Evolutionary conservation across 169 alveolate species (phyloP).

Genomic region (Cryptosporidium felis): DNA sequence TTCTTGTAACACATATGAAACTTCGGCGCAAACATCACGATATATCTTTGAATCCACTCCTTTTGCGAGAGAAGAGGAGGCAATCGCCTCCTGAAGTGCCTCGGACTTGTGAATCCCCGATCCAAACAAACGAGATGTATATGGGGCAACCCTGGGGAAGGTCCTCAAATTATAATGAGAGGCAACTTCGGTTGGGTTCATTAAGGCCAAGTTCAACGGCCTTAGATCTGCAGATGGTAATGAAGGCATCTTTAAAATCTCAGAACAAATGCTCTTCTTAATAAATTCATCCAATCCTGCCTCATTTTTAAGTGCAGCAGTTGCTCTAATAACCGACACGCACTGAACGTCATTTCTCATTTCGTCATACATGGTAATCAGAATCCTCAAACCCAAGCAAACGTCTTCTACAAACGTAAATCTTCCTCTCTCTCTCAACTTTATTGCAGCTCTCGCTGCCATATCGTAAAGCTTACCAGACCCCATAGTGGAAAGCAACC

Average conservation of each 20-base stretch:
- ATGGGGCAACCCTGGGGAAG: constrained; percentile 65
- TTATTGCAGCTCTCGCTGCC: constrained; percentile 43
- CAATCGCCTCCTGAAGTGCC: constrained; percentile 63
- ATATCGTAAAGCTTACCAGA: constrained; percentile 63
- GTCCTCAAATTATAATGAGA: constrained; percentile 36
- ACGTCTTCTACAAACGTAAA: constrained; percentile 51
- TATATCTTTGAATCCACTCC: constrained; percentile 49
- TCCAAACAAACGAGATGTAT: constrained; percentile 56
- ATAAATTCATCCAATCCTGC: constrained; percentile 35
- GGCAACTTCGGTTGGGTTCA: constrained; percentile 55
- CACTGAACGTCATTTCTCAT: constrained; percentile 67
- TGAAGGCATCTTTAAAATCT: constrained; percentile 21
- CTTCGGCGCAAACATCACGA: constrained; percentile 68
- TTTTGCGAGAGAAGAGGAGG: constrained; percentile 51
- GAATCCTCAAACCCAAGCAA: constrained; percentile 41
- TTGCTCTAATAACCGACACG: constrained; percentile 47
- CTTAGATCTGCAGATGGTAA: constrained; percentile 65
- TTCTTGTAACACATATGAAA: constrained; percentile 46
- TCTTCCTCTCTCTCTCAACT: constrained; percentile 20
- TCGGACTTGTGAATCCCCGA: constrained; percentile 38
- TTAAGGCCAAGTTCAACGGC: constrained; percentile 55
- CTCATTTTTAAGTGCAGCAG: constrained; percentile 23
- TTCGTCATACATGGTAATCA: constrained; percentile 60
- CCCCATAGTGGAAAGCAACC: constrained; percentile 50
- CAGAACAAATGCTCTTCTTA: constrained; percentile 31